Evolutionary conservation across 2,329 filamentous ascomycete species (phyloP).

Genomic region (Xylariales sp.): DNA sequence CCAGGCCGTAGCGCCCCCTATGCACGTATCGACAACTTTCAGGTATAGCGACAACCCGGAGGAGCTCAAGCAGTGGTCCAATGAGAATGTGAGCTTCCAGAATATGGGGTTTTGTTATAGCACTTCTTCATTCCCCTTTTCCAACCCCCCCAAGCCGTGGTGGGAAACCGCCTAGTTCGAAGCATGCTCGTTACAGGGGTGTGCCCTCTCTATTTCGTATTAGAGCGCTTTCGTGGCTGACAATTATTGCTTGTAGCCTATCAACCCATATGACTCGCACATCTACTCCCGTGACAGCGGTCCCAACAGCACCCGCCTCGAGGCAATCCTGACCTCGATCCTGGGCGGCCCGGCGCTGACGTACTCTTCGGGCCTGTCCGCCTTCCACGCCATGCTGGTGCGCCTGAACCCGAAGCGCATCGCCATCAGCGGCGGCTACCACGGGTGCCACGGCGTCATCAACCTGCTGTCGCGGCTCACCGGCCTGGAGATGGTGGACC

Average conservation of each 20-base stretch:
- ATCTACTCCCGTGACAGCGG: conserved; percentile 79
- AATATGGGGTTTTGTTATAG: too few relatives aligned
- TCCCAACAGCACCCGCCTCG: conserved; percentile 80
- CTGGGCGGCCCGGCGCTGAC: conserved; percentile 67
- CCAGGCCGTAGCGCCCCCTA: conserved; percentile 77
- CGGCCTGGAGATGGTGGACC: conserved; percentile 65
- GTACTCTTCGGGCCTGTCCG: conserved; percentile 80
- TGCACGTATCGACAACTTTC: conserved; percentile 91
- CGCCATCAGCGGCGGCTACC: conserved; percentile 81
- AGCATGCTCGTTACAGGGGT: too few relatives aligned
- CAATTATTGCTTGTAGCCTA: conserved; percentile 37
- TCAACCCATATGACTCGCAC: conserved; percentile 56
- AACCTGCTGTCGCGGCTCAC: conserved; percentile 69
- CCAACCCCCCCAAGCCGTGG: too few relatives aligned
- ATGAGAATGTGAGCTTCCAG: conserved; percentile 55
- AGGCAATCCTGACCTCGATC: conserved; percentile 72
- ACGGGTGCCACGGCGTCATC: conserved; percentile 88
- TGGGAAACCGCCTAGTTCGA: too few relatives aligned
- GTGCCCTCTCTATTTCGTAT: too few relatives aligned
- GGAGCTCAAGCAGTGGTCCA: conserved; percentile 48
- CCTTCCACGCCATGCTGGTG: conserved; percentile 85
- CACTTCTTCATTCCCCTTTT: too few relatives aligned
- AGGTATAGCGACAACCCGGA: conserved; percentile 72
- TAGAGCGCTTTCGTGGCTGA: too few relatives aligned
- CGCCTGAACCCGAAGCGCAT: conserved; percentile 78